Conservation (phyloP, 2,329 filamentous ascomycete genomes). For the Taxawa tesnikishii region DNA sequence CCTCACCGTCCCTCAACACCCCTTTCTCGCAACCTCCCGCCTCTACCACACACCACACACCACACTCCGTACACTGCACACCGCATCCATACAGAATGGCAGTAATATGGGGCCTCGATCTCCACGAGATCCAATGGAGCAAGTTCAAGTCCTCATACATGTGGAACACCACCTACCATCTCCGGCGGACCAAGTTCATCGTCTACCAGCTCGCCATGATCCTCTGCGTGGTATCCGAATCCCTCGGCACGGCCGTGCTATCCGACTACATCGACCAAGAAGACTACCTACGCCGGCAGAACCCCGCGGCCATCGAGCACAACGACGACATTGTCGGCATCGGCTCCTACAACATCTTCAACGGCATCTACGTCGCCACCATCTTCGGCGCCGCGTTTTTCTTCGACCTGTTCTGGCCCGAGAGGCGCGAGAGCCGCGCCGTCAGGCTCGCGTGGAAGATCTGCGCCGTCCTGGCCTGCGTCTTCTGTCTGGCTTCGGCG, state of each 20-base stretch:
- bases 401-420: constrained; percentile 51
- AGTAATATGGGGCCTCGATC: constrained; percentile 46
- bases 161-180: constrained; percentile 40
- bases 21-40: too few relatives aligned
- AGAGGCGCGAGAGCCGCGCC: constrained; percentile 34
- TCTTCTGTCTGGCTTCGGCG: constrained; percentile 35
- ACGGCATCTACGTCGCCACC: constrained; percentile 43
- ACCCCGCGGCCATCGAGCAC: constrained; percentile 30
- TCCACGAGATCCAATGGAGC: constrained; percentile 44
- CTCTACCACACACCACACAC: too few relatives aligned
- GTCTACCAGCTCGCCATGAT: constrained; percentile 50
- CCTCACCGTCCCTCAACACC: too few relatives aligned
- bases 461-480: constrained; percentile 34
- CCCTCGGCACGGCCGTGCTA: constrained; percentile 42
- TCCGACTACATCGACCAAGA: constrained; percentile 47
- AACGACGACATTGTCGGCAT: constrained; percentile 46
- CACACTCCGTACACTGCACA: too few relatives aligned
- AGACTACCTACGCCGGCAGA: constrained; percentile 28
- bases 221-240: constrained; percentile 43
- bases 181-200: constrained; percentile 46
- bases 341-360: constrained; percentile 46
- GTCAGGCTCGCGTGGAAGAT: constrained; percentile 44
- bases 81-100: constrained; percentile 12
- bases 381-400: constrained; percentile 49
- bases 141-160: constrained; percentile 48